phyloP scores from a whole-genome alignment of 108 stramenopile genomes.

The Pseudonitzschia pungens region DNA sequence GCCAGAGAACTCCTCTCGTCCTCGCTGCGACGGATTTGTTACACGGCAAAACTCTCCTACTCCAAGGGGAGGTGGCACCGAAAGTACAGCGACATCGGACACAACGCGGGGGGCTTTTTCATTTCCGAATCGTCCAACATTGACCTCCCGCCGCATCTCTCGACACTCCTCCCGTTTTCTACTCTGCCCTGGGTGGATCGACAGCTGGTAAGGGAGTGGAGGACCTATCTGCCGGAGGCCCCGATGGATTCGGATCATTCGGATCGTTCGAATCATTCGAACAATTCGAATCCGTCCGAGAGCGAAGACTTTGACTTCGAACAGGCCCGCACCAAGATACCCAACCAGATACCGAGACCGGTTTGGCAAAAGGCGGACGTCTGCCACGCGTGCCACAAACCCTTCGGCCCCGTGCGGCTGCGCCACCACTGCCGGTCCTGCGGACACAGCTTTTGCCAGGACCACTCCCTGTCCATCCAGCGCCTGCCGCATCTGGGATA shows the following conservation, averaged over 20 bases:
- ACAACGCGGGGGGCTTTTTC: slow-evolving; percentile 37
- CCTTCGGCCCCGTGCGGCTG: slow-evolving; percentile 82
- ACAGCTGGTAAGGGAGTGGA: slow-evolving; percentile 84
- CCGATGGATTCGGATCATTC: not conserved
- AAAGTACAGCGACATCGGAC: slow-evolving; percentile 54
- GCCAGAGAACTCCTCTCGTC: slow-evolving; percentile 47
- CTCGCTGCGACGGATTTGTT: slow-evolving; percentile 37
- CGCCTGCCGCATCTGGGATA: slow-evolving; percentile 83
- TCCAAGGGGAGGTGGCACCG: slow-evolving; percentile 42
- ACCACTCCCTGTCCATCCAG: slow-evolving; percentile 62
- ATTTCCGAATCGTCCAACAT: not conserved
- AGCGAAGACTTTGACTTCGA: slow-evolving; percentile 52
- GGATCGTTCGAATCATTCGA: no score
- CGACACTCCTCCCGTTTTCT: slow-evolving; percentile 56
- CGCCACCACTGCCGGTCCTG: slow-evolving; percentile 93
- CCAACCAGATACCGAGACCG: slow-evolving; percentile 61
- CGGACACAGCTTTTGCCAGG: slow-evolving; percentile 81
- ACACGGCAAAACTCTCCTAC: slow-evolving; percentile 46
- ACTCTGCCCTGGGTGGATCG: slow-evolving; percentile 80
- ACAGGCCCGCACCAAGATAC: slow-evolving; percentile 67
- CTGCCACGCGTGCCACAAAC: slow-evolving; percentile 64
- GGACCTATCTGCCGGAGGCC: slow-evolving; percentile 53
- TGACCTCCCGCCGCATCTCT: slow-evolving; percentile 5
- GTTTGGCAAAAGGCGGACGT: slow-evolving; percentile 64
- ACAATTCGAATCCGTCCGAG: no score